Base-by-base conservation (phyloP, 768 basidiomycete genomes). In the Tulasnella calospora region DNA sequence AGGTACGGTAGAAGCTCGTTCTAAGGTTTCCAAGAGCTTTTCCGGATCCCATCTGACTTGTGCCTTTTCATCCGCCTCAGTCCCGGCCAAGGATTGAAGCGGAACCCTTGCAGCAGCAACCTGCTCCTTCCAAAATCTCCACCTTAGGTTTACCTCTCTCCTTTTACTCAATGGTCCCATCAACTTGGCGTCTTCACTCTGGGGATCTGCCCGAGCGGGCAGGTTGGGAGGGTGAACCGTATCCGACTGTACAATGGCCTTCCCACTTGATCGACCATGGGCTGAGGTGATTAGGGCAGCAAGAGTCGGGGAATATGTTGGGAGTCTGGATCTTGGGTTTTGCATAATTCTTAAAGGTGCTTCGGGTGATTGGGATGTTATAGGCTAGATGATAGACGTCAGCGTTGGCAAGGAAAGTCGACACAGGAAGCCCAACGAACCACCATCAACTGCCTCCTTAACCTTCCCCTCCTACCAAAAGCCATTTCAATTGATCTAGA, bases 401-500 rank as follows among this genome's bases (percentile, higher is more conserved):
- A 73, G 46, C 23, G 13, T 15, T 27, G 30, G 71, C n/a, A 12
- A 23, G n/a, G 46, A 3, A n/a, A 10, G 19, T 27, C n/a, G n/a
- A 44, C 23, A 55, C 46, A 33, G 46, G 33, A 35, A 21, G 12
- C 23, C 27, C 19, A 35, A 81, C 86, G 80, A 80, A 93, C 93
- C 85, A 90, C 83, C 83, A 94, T 85, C 61, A 94, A 83, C 81
- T 94, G 92, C 84, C 89, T 88, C 81, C 87, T 89, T 21, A 95
- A 83, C 82, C 88, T 91, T 33, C 93, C 93, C 80, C 89, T 89
- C 79, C 93, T 87, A 40, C 93, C 93, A 83, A 94, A 95, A 36
- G 93, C 93, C 38, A 90, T 81, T 80, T 91, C 88, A 23, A 95
- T 85, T 38, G 94, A 81, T 80, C 87, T 86, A 38, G 85, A 85